Evolutionary conservation across 805 yeast genomes (phyloP).

Genomic region (Grigorovia transvaalensis): DNA sequence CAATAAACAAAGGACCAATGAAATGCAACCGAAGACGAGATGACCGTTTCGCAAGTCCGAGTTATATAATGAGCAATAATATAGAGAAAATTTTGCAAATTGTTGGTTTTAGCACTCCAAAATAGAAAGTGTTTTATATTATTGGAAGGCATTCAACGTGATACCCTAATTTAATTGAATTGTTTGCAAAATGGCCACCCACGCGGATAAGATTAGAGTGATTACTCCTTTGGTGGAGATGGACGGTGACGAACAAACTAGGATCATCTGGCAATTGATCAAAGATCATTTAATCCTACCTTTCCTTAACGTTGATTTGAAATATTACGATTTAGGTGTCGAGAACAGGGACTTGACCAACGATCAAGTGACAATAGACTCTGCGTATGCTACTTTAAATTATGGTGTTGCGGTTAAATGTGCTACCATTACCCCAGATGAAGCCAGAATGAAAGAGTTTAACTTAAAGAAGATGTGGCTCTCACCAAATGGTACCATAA

Average conservation of each 20-base stretch:
- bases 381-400: slow-evolving; percentile 81
- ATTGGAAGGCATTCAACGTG: too few species aligned
- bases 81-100: too few species aligned
- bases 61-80: too few species aligned
- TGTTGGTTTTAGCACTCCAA: not conserved
- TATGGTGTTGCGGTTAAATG: slow-evolving; percentile 93
- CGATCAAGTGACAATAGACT: slow-evolving; percentile 80
- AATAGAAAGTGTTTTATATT: not conserved
- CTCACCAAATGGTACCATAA: slow-evolving; percentile 93
- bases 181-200: not conserved
- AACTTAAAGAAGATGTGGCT: slow-evolving; percentile 92
- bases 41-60: too few species aligned
- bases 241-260: slow-evolving; percentile 97
- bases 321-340: slow-evolving; percentile 85
- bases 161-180: not conserved
- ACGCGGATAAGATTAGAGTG: slow-evolving; percentile 52
- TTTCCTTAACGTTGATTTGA: slow-evolving; percentile 74
- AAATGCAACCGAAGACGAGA: too few species aligned
- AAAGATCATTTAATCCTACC: slow-evolving; percentile 80
- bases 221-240: slow-evolving; percentile 86
- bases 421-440: slow-evolving; percentile 98
- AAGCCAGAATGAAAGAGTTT: slow-evolving; percentile 88
- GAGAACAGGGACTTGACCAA: slow-evolving; percentile 78
- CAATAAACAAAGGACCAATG: too few species aligned
- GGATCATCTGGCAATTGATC: slow-evolving; percentile 90